Base-by-base conservation (phyloP, 2,329 filamentous ascomycete species). In the Talaromyces sp. region DNA sequence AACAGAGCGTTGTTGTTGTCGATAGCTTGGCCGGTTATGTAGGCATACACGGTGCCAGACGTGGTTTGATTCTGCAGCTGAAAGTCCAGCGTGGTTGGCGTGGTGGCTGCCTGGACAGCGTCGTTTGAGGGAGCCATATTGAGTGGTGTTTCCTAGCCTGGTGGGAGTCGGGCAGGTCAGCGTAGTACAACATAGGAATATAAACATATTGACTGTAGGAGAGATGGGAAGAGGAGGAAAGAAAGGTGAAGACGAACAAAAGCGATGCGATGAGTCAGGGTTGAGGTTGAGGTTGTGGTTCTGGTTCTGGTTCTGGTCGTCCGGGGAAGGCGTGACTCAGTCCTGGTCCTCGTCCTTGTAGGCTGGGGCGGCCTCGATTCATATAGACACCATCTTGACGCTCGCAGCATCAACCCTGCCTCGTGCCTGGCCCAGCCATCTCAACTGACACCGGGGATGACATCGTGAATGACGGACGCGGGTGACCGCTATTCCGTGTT, bases 1-100 rank as follows among this genome's bases (percentile, higher is more conserved):
- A 88, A 82, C 22, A 87, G 79, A 15, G 80, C 80, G 67, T 85
- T 84, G 70, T 83, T 81, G 19, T 84, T 83, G 70, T 86, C 81
- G 52, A 88, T 70, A 33, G 86, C 85, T 19, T 81, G 79, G 22
- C 90, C 90, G 1, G 87, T 92, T 69, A 95, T 83, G 72, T 90
- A 89, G 22, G 86, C 89, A 68, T 85, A 91, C 51, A 86, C 83
- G 36, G 75, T 82, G 58, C 78, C 75, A 1, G 87, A 87, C 32
- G 76, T 76, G 1, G 88, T 89, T 67, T 84, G 84, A 76, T 92
- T 92, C 67, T 83, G 78, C 22, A 92, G 75, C 11, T 83, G 81
- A 62, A 92, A 81, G 57, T 84, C 78, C 53, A 91, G 77, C 9
- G 83, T 61, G 36, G 57, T 22, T 9, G 57, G 42, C 22, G 61